Evolutionary conservation across 2,329 filamentous ascomycete genomes (phyloP).

Genomic region (Cladorrhinum sp.): DNA sequence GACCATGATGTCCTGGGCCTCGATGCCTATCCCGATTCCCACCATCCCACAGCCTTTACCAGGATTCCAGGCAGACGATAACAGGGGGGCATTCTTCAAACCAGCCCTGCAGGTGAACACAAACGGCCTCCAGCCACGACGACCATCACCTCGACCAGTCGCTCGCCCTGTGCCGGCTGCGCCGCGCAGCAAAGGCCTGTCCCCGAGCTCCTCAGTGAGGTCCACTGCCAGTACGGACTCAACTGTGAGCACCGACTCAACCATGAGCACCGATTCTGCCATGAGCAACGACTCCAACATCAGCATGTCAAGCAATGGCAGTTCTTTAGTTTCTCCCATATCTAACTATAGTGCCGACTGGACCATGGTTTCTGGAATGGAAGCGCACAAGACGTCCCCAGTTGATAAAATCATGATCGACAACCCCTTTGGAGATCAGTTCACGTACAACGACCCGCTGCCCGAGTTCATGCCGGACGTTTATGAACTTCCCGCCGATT

Average conservation of each 20-base stretch:
- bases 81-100: constrained; percentile 15
- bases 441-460: constrained; percentile 25
- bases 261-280: not conserved
- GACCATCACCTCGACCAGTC: constrained; percentile 28
- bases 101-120: constrained; percentile 42
- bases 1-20: constrained; percentile 31
- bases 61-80: constrained; percentile 9
- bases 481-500: constrained; percentile 39
- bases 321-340: constrained; percentile 45
- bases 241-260: constrained; percentile 32
- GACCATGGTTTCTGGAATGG: constrained; percentile 39
- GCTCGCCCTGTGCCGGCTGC: constrained; percentile 19
- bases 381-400: constrained; percentile 47
- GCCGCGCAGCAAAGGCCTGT: constrained; percentile 42
- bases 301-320: constrained; percentile 38
- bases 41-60: constrained; percentile 6
- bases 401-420: constrained; percentile 36
- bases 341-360: constrained; percentile 45
- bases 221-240: constrained; percentile 42
- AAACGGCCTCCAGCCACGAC: constrained; percentile 34
- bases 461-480: constrained; percentile 34
- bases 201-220: constrained; percentile 47
- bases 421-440: constrained; percentile 28
- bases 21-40: constrained; percentile 12
- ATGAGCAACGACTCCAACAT: constrained; percentile 26